Evolutionary conservation across 2,329 filamentous ascomycete genomes (phyloP).

Genomic region (Talaromyces piceae): DNA sequence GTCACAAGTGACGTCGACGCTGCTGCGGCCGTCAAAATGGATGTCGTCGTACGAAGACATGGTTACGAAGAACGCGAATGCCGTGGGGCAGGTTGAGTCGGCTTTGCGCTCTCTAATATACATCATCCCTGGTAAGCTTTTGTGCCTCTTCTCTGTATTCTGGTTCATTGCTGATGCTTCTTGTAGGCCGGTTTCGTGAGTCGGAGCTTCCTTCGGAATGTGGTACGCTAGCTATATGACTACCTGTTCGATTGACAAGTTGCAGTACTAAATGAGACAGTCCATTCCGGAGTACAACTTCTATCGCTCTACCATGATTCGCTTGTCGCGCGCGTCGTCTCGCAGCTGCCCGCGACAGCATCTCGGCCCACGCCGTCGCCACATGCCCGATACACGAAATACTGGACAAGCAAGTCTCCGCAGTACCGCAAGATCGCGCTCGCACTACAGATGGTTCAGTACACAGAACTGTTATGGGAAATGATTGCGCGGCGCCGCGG

Average conservation of each 20-base stretch:
- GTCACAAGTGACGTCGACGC: slow-evolving; percentile 21
- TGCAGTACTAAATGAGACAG: slow-evolving; percentile 25
- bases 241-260: no score
- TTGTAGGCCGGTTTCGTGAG: slow-evolving; percentile 48
- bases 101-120: slow-evolving; percentile 88
- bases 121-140: slow-evolving; percentile 66
- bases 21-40: slow-evolving; percentile 34
- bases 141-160: background rate
- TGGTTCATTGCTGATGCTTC: background rate
- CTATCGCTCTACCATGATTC: slow-evolving; percentile 90
- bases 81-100: slow-evolving; percentile 92
- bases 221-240: slow-evolving; percentile 32
- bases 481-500: slow-evolving; percentile 88
- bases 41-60: slow-evolving; percentile 54
- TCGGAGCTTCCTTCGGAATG: slow-evolving; percentile 93
- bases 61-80: slow-evolving; percentile 88
- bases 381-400: slow-evolving; percentile 57
- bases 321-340: slow-evolving; percentile 62
- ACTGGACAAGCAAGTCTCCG: slow-evolving; percentile 54
- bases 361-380: slow-evolving; percentile 46
- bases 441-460: slow-evolving; percentile 80
- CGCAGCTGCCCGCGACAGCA: slow-evolving; percentile 46
- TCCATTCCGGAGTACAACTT: slow-evolving; percentile 82
- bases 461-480: slow-evolving; percentile 93
- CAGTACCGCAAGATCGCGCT: slow-evolving; percentile 77